Conservation (phyloP, 23 red algal genomes). For the Gracilaria gracilis region DNA sequence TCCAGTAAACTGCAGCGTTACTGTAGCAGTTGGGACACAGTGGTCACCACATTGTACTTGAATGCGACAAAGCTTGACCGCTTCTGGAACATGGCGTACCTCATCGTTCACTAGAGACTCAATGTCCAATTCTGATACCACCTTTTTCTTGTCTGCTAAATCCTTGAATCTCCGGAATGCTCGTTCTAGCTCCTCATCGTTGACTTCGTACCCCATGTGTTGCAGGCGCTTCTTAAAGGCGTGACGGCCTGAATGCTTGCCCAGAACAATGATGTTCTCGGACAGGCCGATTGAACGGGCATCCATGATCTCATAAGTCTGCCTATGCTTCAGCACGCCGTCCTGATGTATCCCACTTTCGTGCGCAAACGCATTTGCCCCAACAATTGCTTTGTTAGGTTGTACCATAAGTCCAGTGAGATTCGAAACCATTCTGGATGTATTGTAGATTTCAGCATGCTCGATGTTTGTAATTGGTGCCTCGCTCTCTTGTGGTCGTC, state of each 20-base stretch:
- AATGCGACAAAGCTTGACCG: slow-evolving; percentile 69
- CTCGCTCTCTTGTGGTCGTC: slow-evolving; percentile 43
- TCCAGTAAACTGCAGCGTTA: slow-evolving; percentile 75
- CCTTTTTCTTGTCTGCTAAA: slow-evolving; percentile 95
- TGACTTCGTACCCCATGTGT: slow-evolving; percentile 93
- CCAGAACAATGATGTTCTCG: slow-evolving; percentile 91
- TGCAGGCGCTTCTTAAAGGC: slow-evolving; percentile 85
- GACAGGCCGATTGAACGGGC: slow-evolving; percentile 85
- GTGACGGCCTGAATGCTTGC: slow-evolving; percentile 96
- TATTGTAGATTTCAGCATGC: slow-evolving; percentile 89
- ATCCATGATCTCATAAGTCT: slow-evolving; percentile 99
- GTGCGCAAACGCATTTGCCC: slow-evolving; percentile 98
- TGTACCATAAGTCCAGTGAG: slow-evolving; percentile 96
- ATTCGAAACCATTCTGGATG: slow-evolving; percentile 93
- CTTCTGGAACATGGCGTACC: slow-evolving; percentile 75
- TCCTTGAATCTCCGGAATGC: slow-evolving; percentile 98
- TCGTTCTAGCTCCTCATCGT: slow-evolving; percentile 89
- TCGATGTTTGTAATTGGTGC: slow-evolving; percentile 88
- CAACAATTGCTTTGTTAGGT: slow-evolving; percentile 99
- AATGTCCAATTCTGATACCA: slow-evolving; percentile 86
- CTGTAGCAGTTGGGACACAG: slow-evolving; percentile 84
- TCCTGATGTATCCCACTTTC: slow-evolving; percentile 99
- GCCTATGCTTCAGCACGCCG: slow-evolving; percentile 91
- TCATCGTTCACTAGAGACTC: slow-evolving; percentile 95
- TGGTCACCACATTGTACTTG: slow-evolving; percentile 93